phyloP scores from a whole-genome alignment of 169 alveolate species.

The Toxoplasma gondii region DNA sequence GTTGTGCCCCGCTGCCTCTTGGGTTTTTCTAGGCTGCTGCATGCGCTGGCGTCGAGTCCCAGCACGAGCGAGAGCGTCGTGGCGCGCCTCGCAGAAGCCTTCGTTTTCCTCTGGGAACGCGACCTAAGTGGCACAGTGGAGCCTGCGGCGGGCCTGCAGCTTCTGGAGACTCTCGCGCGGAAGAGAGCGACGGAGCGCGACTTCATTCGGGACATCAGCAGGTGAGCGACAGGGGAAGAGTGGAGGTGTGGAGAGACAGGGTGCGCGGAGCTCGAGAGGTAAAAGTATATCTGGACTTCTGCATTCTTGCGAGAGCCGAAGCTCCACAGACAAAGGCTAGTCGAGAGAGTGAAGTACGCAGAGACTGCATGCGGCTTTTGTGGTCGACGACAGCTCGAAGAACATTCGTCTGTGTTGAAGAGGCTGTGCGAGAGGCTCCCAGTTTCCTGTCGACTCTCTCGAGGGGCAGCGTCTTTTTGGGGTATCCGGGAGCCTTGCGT shows the following conservation, averaged over 20 bases:
- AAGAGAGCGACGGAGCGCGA: not conserved
- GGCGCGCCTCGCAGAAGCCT: constrained; percentile 35
- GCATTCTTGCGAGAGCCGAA: not conserved
- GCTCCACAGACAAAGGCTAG: too few species aligned
- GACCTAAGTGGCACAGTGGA: constrained; percentile 8
- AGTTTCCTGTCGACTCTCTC: too few species aligned
- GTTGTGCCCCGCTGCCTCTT: not conserved
- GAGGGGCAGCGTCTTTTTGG: too few species aligned
- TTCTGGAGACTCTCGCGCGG: constrained; percentile 20
- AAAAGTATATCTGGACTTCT: not conserved
- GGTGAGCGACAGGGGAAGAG: not conserved
- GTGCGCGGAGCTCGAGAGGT: not conserved
- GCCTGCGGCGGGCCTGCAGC: constrained; percentile 32
- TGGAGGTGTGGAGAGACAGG: too few species aligned
- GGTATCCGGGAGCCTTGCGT: too few species aligned
- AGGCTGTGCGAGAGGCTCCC: too few species aligned
- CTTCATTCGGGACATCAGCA: not conserved
- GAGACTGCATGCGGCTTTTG: too few species aligned
- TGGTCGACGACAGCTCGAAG: too few species aligned
- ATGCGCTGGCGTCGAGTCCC: not conserved
- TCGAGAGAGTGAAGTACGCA: too few species aligned
- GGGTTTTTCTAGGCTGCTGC: not conserved
- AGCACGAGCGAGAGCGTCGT: not conserved
- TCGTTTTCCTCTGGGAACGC: constrained; percentile 39
- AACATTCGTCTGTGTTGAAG: too few species aligned